Percentiles rank a stretch among this genome's conserved stretches.
Evolutionary conservation across 331 rosid genomes (phyloP).

Genomic region (Quercus lobata): DNA sequence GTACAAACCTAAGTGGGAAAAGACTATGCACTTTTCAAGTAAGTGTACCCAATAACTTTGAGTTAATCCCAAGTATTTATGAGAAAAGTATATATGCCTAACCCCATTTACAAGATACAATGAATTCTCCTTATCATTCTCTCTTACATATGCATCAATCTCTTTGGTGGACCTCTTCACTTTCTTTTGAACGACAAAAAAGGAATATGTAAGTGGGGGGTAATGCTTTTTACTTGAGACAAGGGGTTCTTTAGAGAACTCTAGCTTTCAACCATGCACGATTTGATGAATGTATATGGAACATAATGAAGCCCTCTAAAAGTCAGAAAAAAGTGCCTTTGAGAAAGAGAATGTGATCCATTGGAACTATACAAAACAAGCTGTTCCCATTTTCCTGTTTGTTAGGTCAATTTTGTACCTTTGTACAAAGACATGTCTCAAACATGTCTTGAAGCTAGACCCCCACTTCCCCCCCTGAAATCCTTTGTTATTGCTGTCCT

Average conservation of each 20-base stretch:
- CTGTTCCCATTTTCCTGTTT: constrained; percentile 24
- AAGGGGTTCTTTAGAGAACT: constrained; percentile 16
- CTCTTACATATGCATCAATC: background rate
- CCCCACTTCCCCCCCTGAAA: constrained; percentile 9
- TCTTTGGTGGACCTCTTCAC: background rate
- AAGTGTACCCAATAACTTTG: background rate
- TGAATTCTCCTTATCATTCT: background rate
- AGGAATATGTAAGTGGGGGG: constrained; percentile 25
- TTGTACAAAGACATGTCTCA: constrained; percentile 58
- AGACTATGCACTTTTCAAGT: background rate
- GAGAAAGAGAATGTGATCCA: constrained; percentile 7
- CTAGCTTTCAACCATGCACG: constrained; percentile 21
- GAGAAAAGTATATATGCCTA: background rate
- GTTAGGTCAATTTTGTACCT: constrained; percentile 19
- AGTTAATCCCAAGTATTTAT: background rate
- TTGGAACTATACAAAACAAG: constrained; percentile 15
- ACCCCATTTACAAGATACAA: background rate
- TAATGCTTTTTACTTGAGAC: constrained; percentile 34
- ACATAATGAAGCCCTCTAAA: constrained; percentile 18
- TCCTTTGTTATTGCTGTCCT: constrained; percentile 5
- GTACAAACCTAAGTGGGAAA: background rate
- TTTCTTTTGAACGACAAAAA: constrained; percentile 19
- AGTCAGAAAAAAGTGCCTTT: constrained; percentile 27
- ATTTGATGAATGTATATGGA: constrained; percentile 34
- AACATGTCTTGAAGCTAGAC: constrained; percentile 54